Evolutionary conservation across 352 stramenopile genomes (phyloP), one percentile per base, ranked within the genome.

Genomic region (Phytopythium sindhum): DNA sequence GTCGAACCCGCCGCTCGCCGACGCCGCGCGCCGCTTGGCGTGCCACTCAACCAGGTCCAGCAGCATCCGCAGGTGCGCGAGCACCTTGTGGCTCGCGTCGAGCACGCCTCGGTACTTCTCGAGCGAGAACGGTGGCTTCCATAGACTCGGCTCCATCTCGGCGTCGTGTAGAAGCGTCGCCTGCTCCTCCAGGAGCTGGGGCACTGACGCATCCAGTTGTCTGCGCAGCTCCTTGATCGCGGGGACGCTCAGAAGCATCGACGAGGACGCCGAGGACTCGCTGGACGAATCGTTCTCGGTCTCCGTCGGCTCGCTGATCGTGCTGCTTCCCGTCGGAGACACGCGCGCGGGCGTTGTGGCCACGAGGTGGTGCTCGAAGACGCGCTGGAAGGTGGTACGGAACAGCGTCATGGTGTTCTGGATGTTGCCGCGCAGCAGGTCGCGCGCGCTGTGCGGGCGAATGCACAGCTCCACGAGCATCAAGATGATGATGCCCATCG

Each of bases 31-130:
- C 12, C 72, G 72, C 23, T 68, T 67, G 23, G 78, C 70, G 35
- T 83, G 77, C 84, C 84, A 93, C 28, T 87, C 73, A 2, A 86
- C 67, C 23, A 93, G 70, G 59, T 91, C 82, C 11, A 83, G 75
- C 28, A 93, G 65, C 51, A 93, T 72, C 10, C 80, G 73, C 41
- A 88, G 66, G 39, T 84, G 77, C 2, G 79, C 72, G 2, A 91
- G 62, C 23, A 93, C 33, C 1, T 71, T 84, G 54, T 77, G 73
- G 62, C 80, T 89, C 6, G 70, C 63, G n/a, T 62, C 58, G 19
- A 86, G 37, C 4, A 87, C 73, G 7, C 75, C 57, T 1, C 60
- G 61, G 59, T 90, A 87, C 68, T 90, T 85, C 44, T 73, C 66
- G n/a, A 64, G 59, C 1, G 76, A 86, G 52, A 89, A 89, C 44